Evolutionary conservation across 202 grass and related monocot species (phyloP).

Genomic region (Brachypodium distachyon): DNA sequence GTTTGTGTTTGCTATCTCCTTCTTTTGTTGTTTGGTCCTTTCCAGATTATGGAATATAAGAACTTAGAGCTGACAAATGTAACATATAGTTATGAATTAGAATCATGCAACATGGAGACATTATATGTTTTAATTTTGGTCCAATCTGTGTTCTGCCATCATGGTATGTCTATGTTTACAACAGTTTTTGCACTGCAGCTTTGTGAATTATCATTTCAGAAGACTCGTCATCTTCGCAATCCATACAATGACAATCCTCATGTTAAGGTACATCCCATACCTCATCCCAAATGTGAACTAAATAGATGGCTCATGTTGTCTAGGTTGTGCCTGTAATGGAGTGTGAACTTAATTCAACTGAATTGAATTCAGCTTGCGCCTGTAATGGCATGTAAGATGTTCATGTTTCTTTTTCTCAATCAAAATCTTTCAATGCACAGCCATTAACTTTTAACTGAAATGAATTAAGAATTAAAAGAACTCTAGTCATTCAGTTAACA

Average conservation of each 20-base stretch:
- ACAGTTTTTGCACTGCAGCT: constrained; percentile 56
- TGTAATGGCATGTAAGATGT: no score
- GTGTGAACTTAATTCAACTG: no score
- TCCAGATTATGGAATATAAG: not conserved
- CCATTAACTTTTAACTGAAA: no score
- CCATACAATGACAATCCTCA: constrained; percentile 99
- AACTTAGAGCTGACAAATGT: not conserved
- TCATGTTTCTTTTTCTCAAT: no score
- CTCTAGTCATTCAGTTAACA: no score
- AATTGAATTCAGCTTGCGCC: no score
- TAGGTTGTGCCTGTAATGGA: no score
- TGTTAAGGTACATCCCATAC: constrained; percentile 65
- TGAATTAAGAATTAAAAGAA: no score
- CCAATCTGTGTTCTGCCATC: not conserved
- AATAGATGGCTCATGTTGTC: no score
- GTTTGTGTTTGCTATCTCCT: constrained; percentile 3
- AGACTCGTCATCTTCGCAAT: constrained; percentile 94
- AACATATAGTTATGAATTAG: constrained; percentile 1
- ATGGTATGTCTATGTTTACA: constrained; percentile 11
- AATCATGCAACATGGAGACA: not conserved
- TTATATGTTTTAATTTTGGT: not conserved
- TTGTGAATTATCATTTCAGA: constrained; percentile 96
- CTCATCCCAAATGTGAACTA: not conserved
- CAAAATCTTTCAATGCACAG: no score
- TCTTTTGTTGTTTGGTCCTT: not conserved